Evolutionary conservation across 768 basidiomycete genomes (phyloP).

Genomic region (Rhodosporidiobolus odoratus): DNA sequence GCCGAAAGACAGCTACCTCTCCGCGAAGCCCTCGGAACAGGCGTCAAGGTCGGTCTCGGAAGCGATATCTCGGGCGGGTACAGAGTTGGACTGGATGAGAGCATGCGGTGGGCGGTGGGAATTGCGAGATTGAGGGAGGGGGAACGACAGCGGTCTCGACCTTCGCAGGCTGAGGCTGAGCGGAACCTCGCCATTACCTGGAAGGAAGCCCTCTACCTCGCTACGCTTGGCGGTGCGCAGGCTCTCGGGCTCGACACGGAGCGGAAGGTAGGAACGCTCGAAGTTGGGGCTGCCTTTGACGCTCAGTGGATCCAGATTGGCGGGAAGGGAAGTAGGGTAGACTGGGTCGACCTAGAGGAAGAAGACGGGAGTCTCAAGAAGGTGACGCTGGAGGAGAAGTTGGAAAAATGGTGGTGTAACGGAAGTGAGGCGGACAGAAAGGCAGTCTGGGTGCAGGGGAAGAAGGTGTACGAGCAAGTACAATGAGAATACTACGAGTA

Average conservation of each 20-base stretch:
- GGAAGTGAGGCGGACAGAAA: constrained; percentile 65
- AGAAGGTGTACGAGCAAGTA: constrained; percentile 3
- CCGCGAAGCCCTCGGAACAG: constrained; percentile 62
- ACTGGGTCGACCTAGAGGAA: constrained; percentile 51
- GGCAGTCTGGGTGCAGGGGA: constrained; percentile 60
- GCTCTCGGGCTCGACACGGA: constrained; percentile 57
- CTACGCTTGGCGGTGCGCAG: constrained; percentile 69
- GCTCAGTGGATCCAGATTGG: constrained; percentile 44
- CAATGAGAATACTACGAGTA: too few species aligned
- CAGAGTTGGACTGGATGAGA: constrained; percentile 65
- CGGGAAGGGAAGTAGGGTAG: constrained; percentile 47
- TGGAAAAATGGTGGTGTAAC: constrained; percentile 89
- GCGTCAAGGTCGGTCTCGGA: constrained; percentile 71
- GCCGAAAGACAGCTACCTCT: constrained; percentile 60
- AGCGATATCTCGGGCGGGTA: constrained; percentile 85
- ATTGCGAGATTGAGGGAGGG: constrained; percentile 63
- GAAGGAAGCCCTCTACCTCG: constrained; percentile 74
- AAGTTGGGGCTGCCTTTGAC: constrained; percentile 45
- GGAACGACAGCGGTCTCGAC: constrained; percentile 46
- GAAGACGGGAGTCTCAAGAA: constrained; percentile 50
- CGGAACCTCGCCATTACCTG: constrained; percentile 60
- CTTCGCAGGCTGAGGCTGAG: constrained; percentile 50
- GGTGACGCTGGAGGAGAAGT: constrained; percentile 58
- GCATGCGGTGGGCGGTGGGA: constrained; percentile 73
- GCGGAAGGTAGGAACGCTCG: constrained; percentile 37